Evolutionary conservation across 2,329 filamentous ascomycete species (phyloP).

Genomic region (Colletotrichum sojae): DNA sequence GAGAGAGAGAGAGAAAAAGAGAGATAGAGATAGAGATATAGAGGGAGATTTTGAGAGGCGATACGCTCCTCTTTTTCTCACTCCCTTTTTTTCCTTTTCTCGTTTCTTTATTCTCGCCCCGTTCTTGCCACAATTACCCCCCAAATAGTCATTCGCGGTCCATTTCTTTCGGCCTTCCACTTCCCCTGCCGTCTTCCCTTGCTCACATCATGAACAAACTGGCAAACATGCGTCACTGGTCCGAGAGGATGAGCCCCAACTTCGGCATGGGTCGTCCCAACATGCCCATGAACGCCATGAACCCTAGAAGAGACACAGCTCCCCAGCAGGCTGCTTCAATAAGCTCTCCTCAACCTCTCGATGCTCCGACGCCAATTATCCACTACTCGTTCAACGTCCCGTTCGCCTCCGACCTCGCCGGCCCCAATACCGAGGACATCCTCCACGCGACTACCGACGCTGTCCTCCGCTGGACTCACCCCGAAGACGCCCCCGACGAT

Average conservation of each 20-base stretch:
- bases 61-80: conserved; percentile 44
- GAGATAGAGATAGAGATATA: conserved; percentile 44
- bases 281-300: conserved; percentile 69
- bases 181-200: conserved; percentile 47
- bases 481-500: conserved; percentile 87
- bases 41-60: conserved; percentile 40
- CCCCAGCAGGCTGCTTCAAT: conserved; percentile 67
- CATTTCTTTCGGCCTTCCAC: conserved; percentile 37
- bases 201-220: conserved; percentile 76
- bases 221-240: conserved; percentile 81
- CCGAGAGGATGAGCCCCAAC: conserved; percentile 77
- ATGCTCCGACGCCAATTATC: conserved; percentile 73
- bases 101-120: conserved; percentile 42
- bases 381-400: conserved; percentile 98
- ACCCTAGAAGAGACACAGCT: conserved; percentile 70
- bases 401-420: conserved; percentile 91
- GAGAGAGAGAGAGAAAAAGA: conserved; percentile 42
- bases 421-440: conserved; percentile 94
- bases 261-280: conserved; percentile 75
- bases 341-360: conserved; percentile 78
- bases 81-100: conserved; percentile 46
- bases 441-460: conserved; percentile 92
- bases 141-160: conserved; percentile 31
- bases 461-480: conserved; percentile 92
- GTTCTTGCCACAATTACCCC: conserved; percentile 35